Base-by-base conservation (phyloP, 1,284 basidiomycete genomes). In the Microbotryomycetes sp. region DNA sequence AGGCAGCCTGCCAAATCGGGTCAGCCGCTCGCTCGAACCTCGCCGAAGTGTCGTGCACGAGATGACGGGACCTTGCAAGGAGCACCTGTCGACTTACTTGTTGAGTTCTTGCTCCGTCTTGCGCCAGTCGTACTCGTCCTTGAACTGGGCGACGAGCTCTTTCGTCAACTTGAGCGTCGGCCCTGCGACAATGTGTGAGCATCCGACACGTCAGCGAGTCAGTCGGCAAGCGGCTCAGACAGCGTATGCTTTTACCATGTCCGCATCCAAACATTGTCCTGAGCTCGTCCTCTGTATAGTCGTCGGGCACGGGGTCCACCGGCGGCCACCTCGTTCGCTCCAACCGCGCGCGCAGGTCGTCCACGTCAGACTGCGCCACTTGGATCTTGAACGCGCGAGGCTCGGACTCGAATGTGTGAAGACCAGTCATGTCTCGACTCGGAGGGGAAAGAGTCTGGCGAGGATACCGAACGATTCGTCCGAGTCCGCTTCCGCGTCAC, bases 91-190 rank as follows among this genome's bases (percentile, higher is more conserved):
- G 24, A 15, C 55, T 49, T 28, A 62, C 64, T 26, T 49, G 49
- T 65, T 65, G 52, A 65, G 49, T 18, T 28, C 5, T 7, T 49
- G 21, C 50, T 62, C 52, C 16, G 49, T 26, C 18, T 30, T 31
- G n/a, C 41, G 24, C 45, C 49, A 55, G n/a, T 52, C n/a, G 54
- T 54, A 41, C 13, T 30, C 29, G 5, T 52, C 13, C 23, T 45
- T 52, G 58, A 60, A 66, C 15, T 47, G 58, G 2, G 35, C 13
- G 3, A 58, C 61, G 13, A 60, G 49, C 26, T 63, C 58, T 50
- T 63, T 62, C 64, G 62, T 66, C 16, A 62, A 29, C 5, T 48
- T 13, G 7, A 66, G 58, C 28, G 26, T n/a, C 1, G 59, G 64
- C 3, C 64, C 61, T 50, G 49, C 27, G 35, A 9, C 35, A 41